phyloP scores from a whole-genome alignment of 768 basidiomycete genomes.

The Tulasnella sp. region DNA sequence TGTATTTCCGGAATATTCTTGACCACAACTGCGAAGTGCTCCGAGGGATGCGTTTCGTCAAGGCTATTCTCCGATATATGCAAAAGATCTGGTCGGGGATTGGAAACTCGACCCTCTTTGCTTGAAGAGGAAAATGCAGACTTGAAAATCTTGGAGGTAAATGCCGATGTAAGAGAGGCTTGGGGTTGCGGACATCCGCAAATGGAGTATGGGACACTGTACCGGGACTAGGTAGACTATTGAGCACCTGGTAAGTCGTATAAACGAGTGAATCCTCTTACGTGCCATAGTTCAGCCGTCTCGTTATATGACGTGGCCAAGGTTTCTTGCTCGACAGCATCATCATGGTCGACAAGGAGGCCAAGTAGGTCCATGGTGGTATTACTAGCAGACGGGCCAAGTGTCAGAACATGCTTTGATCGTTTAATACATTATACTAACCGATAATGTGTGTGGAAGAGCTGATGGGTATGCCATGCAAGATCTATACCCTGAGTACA shows the following conservation, averaged over 20 bases:
- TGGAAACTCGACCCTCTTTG: constrained; percentile 4
- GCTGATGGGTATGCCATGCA: constrained; percentile 19
- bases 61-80: constrained; percentile 13
- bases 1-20: constrained; percentile 5
- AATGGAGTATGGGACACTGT: constrained; percentile 39
- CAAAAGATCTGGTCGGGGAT: constrained; percentile 18
- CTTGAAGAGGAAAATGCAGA: constrained; percentile 2
- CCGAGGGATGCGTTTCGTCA: constrained; percentile 18
- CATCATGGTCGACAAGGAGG: constrained; percentile 29
- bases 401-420: neutral
- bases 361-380: constrained; percentile 11
- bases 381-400: constrained; percentile 19
- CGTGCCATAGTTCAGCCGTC: constrained; percentile 39
- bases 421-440: neutral
- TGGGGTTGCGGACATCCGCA: constrained; percentile 42
- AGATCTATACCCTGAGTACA: constrained; percentile 18
- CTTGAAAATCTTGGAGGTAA: neutral
- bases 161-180: neutral
- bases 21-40: constrained; percentile 16
- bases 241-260: neutral
- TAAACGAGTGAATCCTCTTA: constrained; percentile 10
- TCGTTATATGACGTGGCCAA: constrained; percentile 37
- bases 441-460: constrained; percentile 29
- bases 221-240: constrained; percentile 29
- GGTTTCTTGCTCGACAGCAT: constrained; percentile 36